phyloP scores from a whole-genome alignment of 805 yeast species.

The Metschnikowia baotianmanensis region DNA sequence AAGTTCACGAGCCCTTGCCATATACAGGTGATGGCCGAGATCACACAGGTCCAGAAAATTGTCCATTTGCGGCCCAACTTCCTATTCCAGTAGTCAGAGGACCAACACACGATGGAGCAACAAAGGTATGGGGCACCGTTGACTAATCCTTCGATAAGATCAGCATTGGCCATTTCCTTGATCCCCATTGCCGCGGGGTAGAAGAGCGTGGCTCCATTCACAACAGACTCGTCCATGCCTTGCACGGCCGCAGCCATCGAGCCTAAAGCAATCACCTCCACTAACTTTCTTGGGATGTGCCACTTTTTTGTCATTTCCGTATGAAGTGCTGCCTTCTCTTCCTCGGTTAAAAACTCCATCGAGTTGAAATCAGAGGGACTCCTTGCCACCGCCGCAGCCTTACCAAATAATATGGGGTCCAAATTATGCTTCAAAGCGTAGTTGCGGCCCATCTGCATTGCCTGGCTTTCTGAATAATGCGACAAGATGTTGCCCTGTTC shows the following conservation, averaged over 20 bases:
- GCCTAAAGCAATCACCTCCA: conserved; percentile 54
- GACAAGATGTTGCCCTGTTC: conserved; percentile 28
- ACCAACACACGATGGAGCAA: conserved; percentile 61
- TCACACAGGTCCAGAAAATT: conserved; percentile 56
- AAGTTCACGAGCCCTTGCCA: conserved; percentile 67
- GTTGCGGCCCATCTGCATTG: conserved; percentile 65
- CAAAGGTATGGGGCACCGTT: conserved; percentile 67
- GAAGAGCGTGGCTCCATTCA: conserved; percentile 63
- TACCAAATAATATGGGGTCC: conserved; percentile 57
- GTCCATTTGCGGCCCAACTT: conserved; percentile 58
- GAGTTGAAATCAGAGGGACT: conserved; percentile 55
- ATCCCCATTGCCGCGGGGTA: conserved; percentile 58
- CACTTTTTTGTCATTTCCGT: conserved; percentile 43
- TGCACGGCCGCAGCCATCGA: conserved; percentile 72
- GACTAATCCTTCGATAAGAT: conserved; percentile 59
- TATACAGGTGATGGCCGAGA: conserved; percentile 58
- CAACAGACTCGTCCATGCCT: conserved; percentile 73
- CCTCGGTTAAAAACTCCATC: conserved; percentile 47
- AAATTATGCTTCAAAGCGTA: conserved; percentile 57
- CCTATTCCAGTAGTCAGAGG: conserved; percentile 51
- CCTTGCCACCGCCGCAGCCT: conserved; percentile 60
- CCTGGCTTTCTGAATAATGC: conserved; percentile 62
- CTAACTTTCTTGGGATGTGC: conserved; percentile 47
- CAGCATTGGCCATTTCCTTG: conserved; percentile 37
- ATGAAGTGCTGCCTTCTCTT: conserved; percentile 49